These are phyloP conservation scores for Nidula niveotomentosa DNA, from an alignment of 1,284 basidiomycete species.

Conservation along the genomic window DNA sequence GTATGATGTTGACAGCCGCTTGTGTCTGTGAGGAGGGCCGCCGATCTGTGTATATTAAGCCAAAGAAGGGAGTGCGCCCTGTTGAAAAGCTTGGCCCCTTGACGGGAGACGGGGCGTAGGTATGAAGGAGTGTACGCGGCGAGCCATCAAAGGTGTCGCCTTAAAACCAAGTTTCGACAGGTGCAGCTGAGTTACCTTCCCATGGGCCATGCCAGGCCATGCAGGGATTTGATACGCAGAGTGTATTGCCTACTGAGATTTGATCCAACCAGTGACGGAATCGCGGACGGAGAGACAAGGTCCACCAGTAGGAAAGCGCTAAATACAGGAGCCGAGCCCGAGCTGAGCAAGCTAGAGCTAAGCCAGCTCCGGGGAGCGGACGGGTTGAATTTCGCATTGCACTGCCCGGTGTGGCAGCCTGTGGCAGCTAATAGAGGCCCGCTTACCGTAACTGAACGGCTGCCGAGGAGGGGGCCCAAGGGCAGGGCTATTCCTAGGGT, in stretches of 20 bases:
- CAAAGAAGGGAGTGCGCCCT: background rate
- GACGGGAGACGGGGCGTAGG: background rate
- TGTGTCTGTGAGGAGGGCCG: background rate
- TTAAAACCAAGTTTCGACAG: slow-evolving; percentile 14
- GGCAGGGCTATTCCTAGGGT: too few relatives aligned
- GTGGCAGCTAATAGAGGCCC: too few relatives aligned
- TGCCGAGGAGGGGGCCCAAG: too few relatives aligned
- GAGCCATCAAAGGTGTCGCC: slow-evolving; percentile 10
- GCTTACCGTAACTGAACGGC: too few relatives aligned
- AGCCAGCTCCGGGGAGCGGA: too few relatives aligned
- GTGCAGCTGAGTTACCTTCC: slow-evolving; percentile 2
- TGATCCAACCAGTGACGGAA: background rate
- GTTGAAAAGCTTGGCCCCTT: background rate
- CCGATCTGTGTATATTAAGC: background rate
- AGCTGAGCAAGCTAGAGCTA: too few relatives aligned
- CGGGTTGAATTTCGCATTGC: too few relatives aligned
- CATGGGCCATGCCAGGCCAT: background rate
- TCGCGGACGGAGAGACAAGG: background rate
- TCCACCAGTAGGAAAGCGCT: background rate
- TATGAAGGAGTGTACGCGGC: background rate
- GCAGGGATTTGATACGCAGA: too few relatives aligned
- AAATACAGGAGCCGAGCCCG: background rate
- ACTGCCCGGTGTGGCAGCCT: too few relatives aligned
- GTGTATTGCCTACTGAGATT: background rate
- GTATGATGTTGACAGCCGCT: background rate